Evolutionary conservation across 352 stramenopile species (phyloP).

Genomic region (Phytopythium chamaehyphon): DNA sequence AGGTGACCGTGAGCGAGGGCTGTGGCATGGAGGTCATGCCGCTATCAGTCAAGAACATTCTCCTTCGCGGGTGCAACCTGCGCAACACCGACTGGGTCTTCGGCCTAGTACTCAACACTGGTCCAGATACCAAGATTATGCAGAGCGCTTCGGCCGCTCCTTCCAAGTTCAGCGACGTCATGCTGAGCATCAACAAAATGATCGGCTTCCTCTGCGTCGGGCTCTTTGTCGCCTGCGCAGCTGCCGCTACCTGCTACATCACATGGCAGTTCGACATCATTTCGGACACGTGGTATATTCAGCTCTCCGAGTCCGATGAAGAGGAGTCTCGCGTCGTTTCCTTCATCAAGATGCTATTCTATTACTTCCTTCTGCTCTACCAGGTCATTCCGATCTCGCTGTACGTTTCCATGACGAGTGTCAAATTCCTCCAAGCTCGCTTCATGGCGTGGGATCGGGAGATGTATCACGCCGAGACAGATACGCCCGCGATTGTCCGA

Average conservation of each 20-base stretch:
- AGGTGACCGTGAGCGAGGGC: constrained; percentile 60
- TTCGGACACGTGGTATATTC: constrained; percentile 72
- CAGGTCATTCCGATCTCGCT: constrained; percentile 93
- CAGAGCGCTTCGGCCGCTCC: constrained; percentile 70
- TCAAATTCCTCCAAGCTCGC: constrained; percentile 84
- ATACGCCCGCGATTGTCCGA: constrained; percentile 83
- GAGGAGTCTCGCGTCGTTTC: constrained; percentile 38
- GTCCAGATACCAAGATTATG: constrained; percentile 91
- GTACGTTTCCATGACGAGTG: constrained; percentile 91
- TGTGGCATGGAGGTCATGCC: constrained; percentile 72
- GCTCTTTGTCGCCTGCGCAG: constrained; percentile 58
- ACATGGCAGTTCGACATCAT: constrained; percentile 78
- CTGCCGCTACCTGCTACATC: constrained; percentile 70
- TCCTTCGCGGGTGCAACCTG: constrained; percentile 85
- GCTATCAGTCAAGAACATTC: constrained; percentile 84
- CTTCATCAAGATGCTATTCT: constrained; percentile 90
- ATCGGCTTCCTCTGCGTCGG: constrained; percentile 64
- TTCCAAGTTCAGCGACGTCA: constrained; percentile 84
- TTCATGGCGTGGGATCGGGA: constrained; percentile 87
- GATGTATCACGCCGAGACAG: constrained; percentile 90
- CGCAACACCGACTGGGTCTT: constrained; percentile 89
- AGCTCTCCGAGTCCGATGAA: constrained; percentile 28
- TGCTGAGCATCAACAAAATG: constrained; percentile 81
- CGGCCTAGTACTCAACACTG: constrained; percentile 87
- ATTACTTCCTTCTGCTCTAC: constrained; percentile 90